Evolutionary conservation across 495 filamentous ascomycete species (phyloP), one percentile per base, ranked within the genome.

Genomic region (Oidiodendron maius): DNA sequence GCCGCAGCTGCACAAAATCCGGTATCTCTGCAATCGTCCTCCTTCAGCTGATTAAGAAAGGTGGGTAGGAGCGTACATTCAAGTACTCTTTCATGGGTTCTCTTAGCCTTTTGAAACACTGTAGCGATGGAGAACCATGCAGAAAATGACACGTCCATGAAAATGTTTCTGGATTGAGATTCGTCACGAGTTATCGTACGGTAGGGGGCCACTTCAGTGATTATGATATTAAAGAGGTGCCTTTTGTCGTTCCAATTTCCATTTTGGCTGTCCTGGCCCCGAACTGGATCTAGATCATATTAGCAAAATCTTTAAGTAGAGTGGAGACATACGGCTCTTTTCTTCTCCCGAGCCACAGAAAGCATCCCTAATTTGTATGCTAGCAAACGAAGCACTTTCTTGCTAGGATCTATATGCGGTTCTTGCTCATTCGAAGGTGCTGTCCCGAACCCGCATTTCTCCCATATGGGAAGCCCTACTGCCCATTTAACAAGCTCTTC

Each of bases 191-290:
- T 1, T 35, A 20, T 20, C n/a, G n/a, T n/a, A n/a, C n/a, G n/a
- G n/a, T n/a, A n/a, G n/a, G n/a, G n/a, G 15, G 41, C 4, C 17
- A 3, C n/a, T 12, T 2, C 11, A 13, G 15, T 3, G 13, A 50
- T 57, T 20, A 67, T 1, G 68, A 66, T 49, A 78, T 65, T 25
- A 67, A 42, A 3, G 67, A 61, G 8, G 87, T 91, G 1, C 89
- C 89, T 59, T 84, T 89, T 12, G 71, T 80, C 51, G 69, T 79
- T 11, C 89, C 84, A 23, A 63, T 66, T 60, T 89, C 83, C 81
- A 94, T 91, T 64, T 89, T 94, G 9, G 89, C 89, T 9, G 86
- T 93, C 50, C 87, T 72, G 5, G 88, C 78, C 23, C 89, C 89
- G 60, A 95, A 95, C 63, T 95, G 89, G 42, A 91, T 88, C 57